Base-by-base conservation (phyloP, 2,329 filamentous ascomycete genomes). In the Fusarium solani-melongenae region DNA sequence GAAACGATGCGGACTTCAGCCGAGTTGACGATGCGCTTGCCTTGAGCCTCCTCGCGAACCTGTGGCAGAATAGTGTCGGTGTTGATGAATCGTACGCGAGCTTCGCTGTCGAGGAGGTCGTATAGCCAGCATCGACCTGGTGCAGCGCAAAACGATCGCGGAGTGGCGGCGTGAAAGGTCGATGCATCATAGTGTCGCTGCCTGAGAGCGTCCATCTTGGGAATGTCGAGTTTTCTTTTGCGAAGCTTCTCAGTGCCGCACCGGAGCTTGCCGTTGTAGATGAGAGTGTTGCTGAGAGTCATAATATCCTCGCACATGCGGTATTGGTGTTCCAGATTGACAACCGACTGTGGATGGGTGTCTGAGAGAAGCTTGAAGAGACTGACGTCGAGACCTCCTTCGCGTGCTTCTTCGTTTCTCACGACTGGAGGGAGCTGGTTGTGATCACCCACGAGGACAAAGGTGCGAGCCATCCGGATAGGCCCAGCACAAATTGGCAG, bases 291-390 rank as follows among this genome's bases (percentile, higher is more conserved):
- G 71, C 94, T 97, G 15, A 99, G 88, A 3, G 92, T 89, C 96
- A 98, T 98, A 69, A 99, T 93, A 70, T 99, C 96, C 75, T 96
- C 93, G 78, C 94, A 98, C 96, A 99, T 99, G 70, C 96, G 94
- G 80, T 99, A 99, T 81, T 99, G 96, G 78, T 98, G 95, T 77
- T 96, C 95, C 2, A 99, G 89, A 72, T 93, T 97, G 70, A 97
- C 94, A 3, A 99, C 95, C 1, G 95, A 95, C 55, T 91, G 86
- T 0, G 96, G 95, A 72, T 98, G 95, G 1, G 90, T 89, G 78
- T 98, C 96, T 1, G 95, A 98, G 14, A 99, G 89, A 5, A 96
- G 88, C 81, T 97, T 97, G 88, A 99, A 99, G 60, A 99, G 87
- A 80, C 94, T 97, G 53, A 98, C 89, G 81, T 99, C 96, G 6